Conservation (phyloP, 2,329 filamentous ascomycete species). For the Rhynchosporium agropyri region DNA sequence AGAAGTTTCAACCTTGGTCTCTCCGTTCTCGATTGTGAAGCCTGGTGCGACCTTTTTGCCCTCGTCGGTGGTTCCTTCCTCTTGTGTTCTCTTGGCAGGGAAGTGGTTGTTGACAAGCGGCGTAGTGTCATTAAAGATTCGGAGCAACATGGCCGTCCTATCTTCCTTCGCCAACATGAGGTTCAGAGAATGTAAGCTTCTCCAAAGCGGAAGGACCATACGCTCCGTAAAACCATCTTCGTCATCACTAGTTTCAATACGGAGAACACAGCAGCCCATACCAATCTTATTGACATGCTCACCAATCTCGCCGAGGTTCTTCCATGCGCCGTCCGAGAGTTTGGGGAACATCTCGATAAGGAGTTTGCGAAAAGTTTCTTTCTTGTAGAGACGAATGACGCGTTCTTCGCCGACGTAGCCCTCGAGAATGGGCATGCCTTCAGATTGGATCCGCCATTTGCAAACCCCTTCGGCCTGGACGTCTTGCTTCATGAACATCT, state of each 20-base stretch:
- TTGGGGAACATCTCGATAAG: slow-evolving; percentile 97
- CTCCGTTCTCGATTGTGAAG: slow-evolving; percentile 33
- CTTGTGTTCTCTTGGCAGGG: slow-evolving; percentile 33
- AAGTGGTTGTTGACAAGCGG: slow-evolving; percentile 68
- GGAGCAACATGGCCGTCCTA: slow-evolving; percentile 84
- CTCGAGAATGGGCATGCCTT: slow-evolving; percentile 88
- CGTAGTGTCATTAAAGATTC: slow-evolving; percentile 87
- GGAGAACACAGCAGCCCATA: slow-evolving; percentile 91
- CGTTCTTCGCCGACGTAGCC: slow-evolving; percentile 83
- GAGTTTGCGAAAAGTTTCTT: slow-evolving; percentile 78
- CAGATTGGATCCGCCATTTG: slow-evolving; percentile 92
- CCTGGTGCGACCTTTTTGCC: slow-evolving; percentile 21
- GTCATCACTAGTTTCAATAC: slow-evolving; percentile 72
- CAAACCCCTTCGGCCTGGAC: slow-evolving; percentile 84
- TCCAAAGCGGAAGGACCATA: slow-evolving; percentile 92
- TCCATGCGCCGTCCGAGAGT: slow-evolving; percentile 73
- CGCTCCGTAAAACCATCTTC: slow-evolving; percentile 69
- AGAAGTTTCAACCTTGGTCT: slow-evolving; percentile 33
- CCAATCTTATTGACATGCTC: slow-evolving; percentile 76
- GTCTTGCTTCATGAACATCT: slow-evolving; percentile 99
- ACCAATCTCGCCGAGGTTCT: slow-evolving; percentile 82
- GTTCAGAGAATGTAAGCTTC: slow-evolving; percentile 88
- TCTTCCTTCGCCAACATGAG: slow-evolving; percentile 99
- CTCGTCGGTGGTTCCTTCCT: slow-evolving; percentile 12
- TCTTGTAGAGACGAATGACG: slow-evolving; percentile 73